phyloP scores from a whole-genome alignment of 768 basidiomycete genomes.

The Cystobasidium ongulense region DNA sequence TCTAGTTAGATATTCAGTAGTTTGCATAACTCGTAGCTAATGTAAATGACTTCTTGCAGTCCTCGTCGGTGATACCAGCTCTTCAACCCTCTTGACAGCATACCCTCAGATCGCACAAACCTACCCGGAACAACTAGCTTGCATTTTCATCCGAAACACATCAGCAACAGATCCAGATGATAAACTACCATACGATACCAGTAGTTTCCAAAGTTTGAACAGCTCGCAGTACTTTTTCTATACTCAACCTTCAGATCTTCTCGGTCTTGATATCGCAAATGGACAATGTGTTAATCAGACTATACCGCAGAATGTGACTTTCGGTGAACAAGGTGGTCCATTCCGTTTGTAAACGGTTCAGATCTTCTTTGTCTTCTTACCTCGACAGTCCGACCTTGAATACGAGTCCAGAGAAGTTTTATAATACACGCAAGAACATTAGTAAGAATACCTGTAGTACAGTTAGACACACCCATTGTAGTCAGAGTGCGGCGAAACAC shows the following conservation, averaged over 20 bases:
- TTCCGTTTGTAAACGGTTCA: constrained; percentile 3
- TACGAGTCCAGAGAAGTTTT: too few relatives aligned
- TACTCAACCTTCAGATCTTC: constrained; percentile 3
- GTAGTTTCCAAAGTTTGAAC: constrained; percentile 22
- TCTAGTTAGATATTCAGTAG: not conserved
- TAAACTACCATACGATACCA: constrained; percentile 30
- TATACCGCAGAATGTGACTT: constrained; percentile 26
- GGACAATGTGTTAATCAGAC: constrained; percentile 28
- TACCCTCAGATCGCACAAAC: constrained; percentile 27
- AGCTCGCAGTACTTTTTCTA: constrained; percentile 31
- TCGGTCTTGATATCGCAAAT: constrained; percentile 25
- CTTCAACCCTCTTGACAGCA: constrained; percentile 21
- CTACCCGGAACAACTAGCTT: constrained; percentile 22
- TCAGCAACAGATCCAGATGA: constrained; percentile 27
- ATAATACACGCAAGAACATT: too few relatives aligned
- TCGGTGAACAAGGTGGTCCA: constrained; percentile 27
- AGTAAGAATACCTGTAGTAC: too few relatives aligned
- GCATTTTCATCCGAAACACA: constrained; percentile 32
- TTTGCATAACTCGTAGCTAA: not conserved
- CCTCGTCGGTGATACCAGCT: constrained; percentile 28
- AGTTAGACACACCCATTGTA: too few relatives aligned
- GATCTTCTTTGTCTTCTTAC: too few relatives aligned
- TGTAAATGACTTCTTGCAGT: not conserved
- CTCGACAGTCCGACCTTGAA: too few relatives aligned
- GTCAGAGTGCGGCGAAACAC: too few relatives aligned